Evolutionary conservation across 2,329 filamentous ascomycete species (phyloP), one percentile per base, ranked within the genome.

Genomic region (Colletotrichum sp.): DNA sequence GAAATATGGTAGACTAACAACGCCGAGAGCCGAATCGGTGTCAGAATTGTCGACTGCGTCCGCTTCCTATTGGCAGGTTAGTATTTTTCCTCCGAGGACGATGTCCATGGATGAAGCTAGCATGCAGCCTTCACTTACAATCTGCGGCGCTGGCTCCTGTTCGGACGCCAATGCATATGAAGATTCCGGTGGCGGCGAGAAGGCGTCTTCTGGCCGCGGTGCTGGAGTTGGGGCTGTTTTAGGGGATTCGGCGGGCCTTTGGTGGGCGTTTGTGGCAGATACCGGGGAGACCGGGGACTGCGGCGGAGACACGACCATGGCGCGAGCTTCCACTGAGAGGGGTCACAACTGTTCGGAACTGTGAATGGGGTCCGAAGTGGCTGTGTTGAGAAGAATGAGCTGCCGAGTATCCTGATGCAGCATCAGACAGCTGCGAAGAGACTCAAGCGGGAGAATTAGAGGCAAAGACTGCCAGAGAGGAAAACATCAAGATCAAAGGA

Each of bases 1-100:
- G n/a, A n/a, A 3, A 29, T 27, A 15, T 32, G 39, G 32, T 32
- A 27, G 25, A 74, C 72, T 52, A 59, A 74, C 72, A 12, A 70
- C 59, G 16, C 70, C 66, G 15, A 74, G 49, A n/a, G 72, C 72
- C 5, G 72, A 74, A 65, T 74, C 72, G 27, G 22, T 44, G 11
- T 74, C 72, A 15, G 72, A 57, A 16, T 29, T n/a, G 15, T 61
- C 68, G 34, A 25, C 66, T 30, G 34, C 22, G 19, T 71, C 66
- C 12, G 59, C 55, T 59, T 70, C 72, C 72, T 74, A 22, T 29
- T 7, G 16, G n/a, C 9, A 30, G 15, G 13, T 52, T 9, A 55
- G 61, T n/a, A 13, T 27, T n/a, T 9, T 4, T 22, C 44, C n/a
- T 8, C 44, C n/a, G n/a, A 52, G 11, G n/a, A 22, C 44, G 2